Evolutionary conservation across 1,139 yeast species (phyloP).

Genomic region (Entelexis paramagnoliae): DNA sequence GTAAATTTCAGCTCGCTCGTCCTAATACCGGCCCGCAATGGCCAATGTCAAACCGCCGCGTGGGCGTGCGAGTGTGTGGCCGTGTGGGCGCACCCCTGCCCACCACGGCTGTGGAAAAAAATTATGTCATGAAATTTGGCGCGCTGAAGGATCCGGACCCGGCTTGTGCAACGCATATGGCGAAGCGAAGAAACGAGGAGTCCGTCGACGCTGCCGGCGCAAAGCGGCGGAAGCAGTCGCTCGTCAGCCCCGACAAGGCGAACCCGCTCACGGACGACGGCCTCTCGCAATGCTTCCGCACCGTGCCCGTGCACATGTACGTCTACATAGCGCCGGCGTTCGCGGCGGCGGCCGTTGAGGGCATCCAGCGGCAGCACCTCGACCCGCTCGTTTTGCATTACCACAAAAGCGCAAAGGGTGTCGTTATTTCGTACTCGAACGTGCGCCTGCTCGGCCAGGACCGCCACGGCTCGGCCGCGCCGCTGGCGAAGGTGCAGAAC

Average conservation of each 20-base stretch:
- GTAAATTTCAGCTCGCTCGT: no score
- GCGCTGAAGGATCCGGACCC: not conserved
- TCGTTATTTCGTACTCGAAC: conserved; percentile 68
- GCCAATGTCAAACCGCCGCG: no score
- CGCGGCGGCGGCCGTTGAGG: conserved; percentile 56
- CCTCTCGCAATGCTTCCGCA: conserved; percentile 51
- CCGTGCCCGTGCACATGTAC: conserved; percentile 54
- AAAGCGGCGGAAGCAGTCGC: conserved; percentile 21
- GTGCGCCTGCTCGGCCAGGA: conserved; percentile 37
- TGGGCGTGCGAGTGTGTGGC: not conserved
- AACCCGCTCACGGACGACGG: conserved; percentile 33
- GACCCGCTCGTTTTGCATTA: conserved; percentile 84
- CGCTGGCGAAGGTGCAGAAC: conserved; percentile 57
- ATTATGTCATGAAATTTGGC: conserved; percentile 16
- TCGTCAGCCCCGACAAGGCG: conserved; percentile 15
- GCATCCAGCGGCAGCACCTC: conserved; percentile 75
- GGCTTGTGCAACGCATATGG: conserved; percentile 7
- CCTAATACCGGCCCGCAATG: no score
- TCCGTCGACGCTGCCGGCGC: conserved; percentile 3
- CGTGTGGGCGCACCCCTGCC: conserved; percentile 2
- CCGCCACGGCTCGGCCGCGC: conserved; percentile 29
- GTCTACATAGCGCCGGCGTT: conserved; percentile 81
- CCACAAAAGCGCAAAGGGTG: conserved; percentile 63
- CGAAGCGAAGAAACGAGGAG: conserved; percentile 18
- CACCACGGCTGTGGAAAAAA: conserved; percentile 9